Base-by-base conservation (phyloP, 257 asterid genomes). In the Solanum boliviense region DNA sequence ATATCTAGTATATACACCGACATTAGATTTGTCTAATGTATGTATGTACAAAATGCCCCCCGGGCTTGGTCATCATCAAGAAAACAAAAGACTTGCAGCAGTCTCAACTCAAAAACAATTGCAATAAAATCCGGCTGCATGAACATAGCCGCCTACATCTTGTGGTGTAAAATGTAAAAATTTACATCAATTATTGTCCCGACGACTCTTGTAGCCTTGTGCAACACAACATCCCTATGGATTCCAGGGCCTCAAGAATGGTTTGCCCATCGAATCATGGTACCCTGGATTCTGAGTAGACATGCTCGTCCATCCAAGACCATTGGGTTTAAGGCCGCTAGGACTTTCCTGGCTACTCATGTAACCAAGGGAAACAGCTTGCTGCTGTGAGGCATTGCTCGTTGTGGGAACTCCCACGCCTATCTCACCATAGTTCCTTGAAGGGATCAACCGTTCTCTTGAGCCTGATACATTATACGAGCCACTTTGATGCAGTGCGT, bases 211-310 rank as follows among this genome's bases (percentile, higher is more conserved):
- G 60, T 21, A 62, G 75, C 65, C 41, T 81, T 48, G 41, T 16
- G 70, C 41, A 48, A 48, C 18, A 36, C 27, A 48, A 81, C 41
- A 48, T 81, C 85, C 85, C 70, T 58, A 92, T 62, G 93, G 98
- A 92, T 94, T 94, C 99, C 98, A 95, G 8, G 98, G 93, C 91
- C 96, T 93, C 48, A 94, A 79, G 90, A 90, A 96, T 18, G 94
- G 90, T 86, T 94, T 94, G 41, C 88, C 87, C 86, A 93, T 88
- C 21, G 98, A 86, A 83, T 95, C 98, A 62, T 93, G 95, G 41
- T 91, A 75, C 44, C 93, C 94, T 23, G 96, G 78, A 85, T 73
- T 84, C 86, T 88, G 98, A 89, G 92, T 93, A n/a, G 95, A 90
- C 89, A 92, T 65, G 56, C 93, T 92, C 91, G 92, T 92, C 98